Percentiles rank a stretch among this genome's conserved stretches.
Conservation (phyloP, 1,284 basidiomycete genomes). For the Apiotrichum sp. region DNA sequence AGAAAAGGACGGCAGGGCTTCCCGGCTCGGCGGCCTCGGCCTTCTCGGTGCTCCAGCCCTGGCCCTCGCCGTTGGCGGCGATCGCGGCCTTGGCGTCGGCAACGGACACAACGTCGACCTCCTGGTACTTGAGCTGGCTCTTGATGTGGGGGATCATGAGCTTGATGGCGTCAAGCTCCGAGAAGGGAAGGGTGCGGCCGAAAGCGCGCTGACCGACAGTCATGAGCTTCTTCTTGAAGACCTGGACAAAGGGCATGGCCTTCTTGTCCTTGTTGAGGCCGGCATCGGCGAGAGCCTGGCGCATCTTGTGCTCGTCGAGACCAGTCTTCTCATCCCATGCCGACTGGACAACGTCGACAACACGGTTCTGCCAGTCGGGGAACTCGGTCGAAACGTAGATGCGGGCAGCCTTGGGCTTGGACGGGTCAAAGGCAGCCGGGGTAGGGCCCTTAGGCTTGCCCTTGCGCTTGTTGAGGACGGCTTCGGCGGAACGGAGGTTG, state of each 20-base stretch:
- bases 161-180: slow-evolving; percentile 69
- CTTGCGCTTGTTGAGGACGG: slow-evolving; percentile 61
- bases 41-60: slow-evolving; percentile 49
- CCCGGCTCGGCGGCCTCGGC: slow-evolving; percentile 81
- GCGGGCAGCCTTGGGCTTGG: slow-evolving; percentile 74
- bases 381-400: slow-evolving; percentile 86
- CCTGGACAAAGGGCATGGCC: slow-evolving; percentile 89
- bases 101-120: slow-evolving; percentile 64
- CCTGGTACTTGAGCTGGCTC: slow-evolving; percentile 68
- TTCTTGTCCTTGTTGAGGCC: slow-evolving; percentile 94
- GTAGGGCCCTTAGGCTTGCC: slow-evolving; percentile 48
- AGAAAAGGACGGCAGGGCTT: slow-evolving; percentile 75
- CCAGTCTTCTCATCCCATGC: slow-evolving; percentile 59
- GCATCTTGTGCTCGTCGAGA: slow-evolving; percentile 79
- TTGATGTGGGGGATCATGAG: slow-evolving; percentile 77
- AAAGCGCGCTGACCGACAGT: slow-evolving; percentile 71
- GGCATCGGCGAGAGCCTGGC: slow-evolving; percentile 61
- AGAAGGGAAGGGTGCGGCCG: slow-evolving; percentile 79
- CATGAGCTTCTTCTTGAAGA: slow-evolving; percentile 87
- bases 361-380: slow-evolving; percentile 88
- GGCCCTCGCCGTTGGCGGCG: slow-evolving; percentile 31
- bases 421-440: slow-evolving; percentile 60
- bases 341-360: slow-evolving; percentile 68
- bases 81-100: slow-evolving; percentile 55
- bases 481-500: slow-evolving; percentile 83